A percentile compares a stretch with the other conserved stretches of the same genome.
Conservation (phyloP, 2,329 filamentous ascomycete species). For the Penicillium hordei region DNA sequence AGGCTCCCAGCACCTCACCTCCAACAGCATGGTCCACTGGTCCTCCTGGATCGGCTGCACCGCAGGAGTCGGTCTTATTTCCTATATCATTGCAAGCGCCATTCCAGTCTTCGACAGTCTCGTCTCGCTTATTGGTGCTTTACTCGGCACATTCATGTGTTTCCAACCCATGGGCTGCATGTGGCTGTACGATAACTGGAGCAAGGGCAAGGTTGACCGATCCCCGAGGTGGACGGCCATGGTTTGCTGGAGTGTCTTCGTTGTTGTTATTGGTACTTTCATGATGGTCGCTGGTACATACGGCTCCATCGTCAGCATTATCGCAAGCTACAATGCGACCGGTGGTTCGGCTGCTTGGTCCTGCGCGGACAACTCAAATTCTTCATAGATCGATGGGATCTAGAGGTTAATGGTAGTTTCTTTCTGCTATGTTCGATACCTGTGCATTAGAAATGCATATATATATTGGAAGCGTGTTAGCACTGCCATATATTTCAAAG, state of each 20-base stretch:
- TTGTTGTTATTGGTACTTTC: conserved; percentile 42
- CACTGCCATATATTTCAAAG: not conserved
- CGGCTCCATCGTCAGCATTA: conserved; percentile 44
- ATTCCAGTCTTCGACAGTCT: conserved; percentile 25
- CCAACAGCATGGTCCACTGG: conserved; percentile 23
- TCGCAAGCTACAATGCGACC: conserved; percentile 37
- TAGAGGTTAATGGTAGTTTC: not conserved
- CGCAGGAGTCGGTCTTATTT: conserved; percentile 12
- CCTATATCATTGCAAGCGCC: conserved; percentile 25
- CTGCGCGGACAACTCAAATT: conserved; percentile 46
- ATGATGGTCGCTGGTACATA: conserved; percentile 49
- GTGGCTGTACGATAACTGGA: conserved; percentile 46
- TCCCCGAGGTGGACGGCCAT: conserved; percentile 18
- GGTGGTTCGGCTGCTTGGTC: conserved; percentile 44
- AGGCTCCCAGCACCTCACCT: conserved; percentile 17
- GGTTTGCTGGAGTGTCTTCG: conserved; percentile 30
- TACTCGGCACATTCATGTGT: conserved; percentile 22
- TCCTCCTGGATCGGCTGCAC: conserved; percentile 21
- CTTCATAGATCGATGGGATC: not conserved
- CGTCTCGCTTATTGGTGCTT: conserved; percentile 23
- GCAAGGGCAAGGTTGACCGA: conserved; percentile 14
- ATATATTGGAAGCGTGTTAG: not conserved
- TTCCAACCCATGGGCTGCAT: conserved; percentile 41
- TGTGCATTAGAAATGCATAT: not conserved
- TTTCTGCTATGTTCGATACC: not conserved